Conservation (phyloP, 225 moss, liverwort and hornwort genomes). For the Physcomitrellopsis africana region DNA sequence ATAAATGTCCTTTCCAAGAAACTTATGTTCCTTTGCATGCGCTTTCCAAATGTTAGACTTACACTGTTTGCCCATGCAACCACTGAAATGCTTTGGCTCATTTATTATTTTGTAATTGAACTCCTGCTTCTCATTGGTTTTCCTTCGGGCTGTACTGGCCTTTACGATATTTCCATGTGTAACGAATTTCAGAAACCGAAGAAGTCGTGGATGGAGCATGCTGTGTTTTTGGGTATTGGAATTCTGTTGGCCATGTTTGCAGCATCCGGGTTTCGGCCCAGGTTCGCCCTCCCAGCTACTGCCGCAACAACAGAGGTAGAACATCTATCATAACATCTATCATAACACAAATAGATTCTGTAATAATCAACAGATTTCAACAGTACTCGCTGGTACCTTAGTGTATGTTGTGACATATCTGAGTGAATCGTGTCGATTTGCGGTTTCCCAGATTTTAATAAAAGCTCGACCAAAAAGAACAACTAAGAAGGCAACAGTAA, state of each 20-base stretch:
- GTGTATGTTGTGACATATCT: background rate
- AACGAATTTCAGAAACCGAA: constrained; percentile 30
- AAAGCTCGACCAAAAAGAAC: constrained; percentile 43
- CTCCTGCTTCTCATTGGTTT: background rate
- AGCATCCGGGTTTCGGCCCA: constrained; percentile 43
- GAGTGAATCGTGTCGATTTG: background rate
- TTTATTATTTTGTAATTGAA: no score
- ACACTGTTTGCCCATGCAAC: no score
- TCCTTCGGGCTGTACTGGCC: background rate
- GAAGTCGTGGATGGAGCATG: constrained; percentile 46
- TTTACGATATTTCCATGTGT: background rate
- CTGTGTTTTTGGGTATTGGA: constrained; percentile 35
- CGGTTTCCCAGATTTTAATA: constrained; percentile 42
- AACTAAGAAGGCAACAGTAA: constrained; percentile 33
- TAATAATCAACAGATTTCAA: background rate
- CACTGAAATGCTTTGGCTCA: no score
- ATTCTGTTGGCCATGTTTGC: constrained; percentile 36
- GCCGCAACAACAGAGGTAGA: constrained; percentile 53
- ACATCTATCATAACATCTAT: background rate
- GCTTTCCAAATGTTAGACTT: no score
- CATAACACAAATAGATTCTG: background rate
- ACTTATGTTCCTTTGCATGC: no score
- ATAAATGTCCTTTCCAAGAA: no score
- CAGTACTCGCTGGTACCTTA: background rate
- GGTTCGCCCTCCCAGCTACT: constrained; percentile 30